Evolutionary conservation across 495 filamentous ascomycete species (phyloP).

Genomic region (Neurospora sp.): DNA sequence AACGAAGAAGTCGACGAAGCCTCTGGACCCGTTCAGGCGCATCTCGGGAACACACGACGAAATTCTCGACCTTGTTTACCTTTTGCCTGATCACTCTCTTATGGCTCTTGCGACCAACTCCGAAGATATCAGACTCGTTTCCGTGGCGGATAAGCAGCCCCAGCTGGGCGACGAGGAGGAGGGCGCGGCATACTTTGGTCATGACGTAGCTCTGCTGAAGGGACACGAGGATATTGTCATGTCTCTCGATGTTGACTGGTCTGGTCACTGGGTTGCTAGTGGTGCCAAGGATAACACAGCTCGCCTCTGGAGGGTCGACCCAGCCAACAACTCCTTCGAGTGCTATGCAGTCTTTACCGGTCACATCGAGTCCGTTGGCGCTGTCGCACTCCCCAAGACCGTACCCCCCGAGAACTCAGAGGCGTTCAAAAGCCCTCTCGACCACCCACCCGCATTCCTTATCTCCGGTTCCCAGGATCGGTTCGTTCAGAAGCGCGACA

Average conservation of each 20-base stretch:
- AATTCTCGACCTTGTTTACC: slow-evolving; percentile 83
- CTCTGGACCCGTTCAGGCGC: slow-evolving; percentile 46
- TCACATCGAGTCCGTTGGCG: slow-evolving; percentile 91
- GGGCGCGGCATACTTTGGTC: slow-evolving; percentile 61
- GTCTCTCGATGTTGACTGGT: slow-evolving; percentile 89
- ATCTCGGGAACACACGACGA: slow-evolving; percentile 97
- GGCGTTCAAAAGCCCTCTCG: slow-evolving; percentile 55
- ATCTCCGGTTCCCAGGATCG: slow-evolving; percentile 89
- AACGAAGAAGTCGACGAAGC: slow-evolving; percentile 15
- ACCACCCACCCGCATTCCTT: slow-evolving; percentile 71
- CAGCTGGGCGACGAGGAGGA: slow-evolving; percentile 17
- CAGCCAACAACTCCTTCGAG: slow-evolving; percentile 57
- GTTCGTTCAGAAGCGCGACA: slow-evolving; percentile 86
- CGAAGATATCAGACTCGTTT: slow-evolving; percentile 82
- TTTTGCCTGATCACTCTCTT: slow-evolving; percentile 66
- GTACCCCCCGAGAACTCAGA: slow-evolving; percentile 53
- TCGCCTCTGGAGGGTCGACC: slow-evolving; percentile 82
- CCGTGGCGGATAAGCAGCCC: slow-evolving; percentile 28
- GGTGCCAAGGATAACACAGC: slow-evolving; percentile 95
- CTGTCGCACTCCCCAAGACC: slow-evolving; percentile 67
- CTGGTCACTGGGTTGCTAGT: slow-evolving; percentile 90
- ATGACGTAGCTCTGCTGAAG: slow-evolving; percentile 72
- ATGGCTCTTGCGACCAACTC: slow-evolving; percentile 92
- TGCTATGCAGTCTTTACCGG: slow-evolving; percentile 77
- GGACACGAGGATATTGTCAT: slow-evolving; percentile 95